These are phyloP conservation scores for Suaeda aralocaspica DNA, from an alignment of 148 eudicot genomes.

Conservation along the genomic window DNA sequence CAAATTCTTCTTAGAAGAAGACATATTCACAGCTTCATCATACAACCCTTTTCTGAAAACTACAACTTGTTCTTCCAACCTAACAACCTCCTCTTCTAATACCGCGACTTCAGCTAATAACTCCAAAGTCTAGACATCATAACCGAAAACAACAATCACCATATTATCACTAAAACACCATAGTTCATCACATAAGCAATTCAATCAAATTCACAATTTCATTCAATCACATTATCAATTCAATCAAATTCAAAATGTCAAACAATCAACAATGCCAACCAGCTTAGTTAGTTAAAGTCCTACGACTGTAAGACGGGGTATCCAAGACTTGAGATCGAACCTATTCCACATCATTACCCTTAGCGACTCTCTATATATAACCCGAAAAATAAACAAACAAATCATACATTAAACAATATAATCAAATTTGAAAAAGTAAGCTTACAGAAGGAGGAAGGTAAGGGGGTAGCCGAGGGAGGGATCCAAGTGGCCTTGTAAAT, in stretches of 20 bases:
- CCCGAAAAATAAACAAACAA: too few relatives aligned
- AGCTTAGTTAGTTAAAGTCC: too few relatives aligned
- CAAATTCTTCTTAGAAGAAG: conserved; percentile 42
- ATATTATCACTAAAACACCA: background rate
- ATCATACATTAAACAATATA: background rate
- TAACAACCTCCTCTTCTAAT: conserved; percentile 78
- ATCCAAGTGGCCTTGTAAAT: conserved; percentile 66
- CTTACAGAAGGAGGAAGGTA: conserved; percentile 74
- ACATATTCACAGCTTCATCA: conserved; percentile 53
- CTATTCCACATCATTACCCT: too few relatives aligned
- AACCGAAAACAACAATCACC: background rate
- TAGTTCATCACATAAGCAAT: conserved; percentile 4
- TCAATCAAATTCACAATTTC: background rate
- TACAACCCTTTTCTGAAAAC: conserved; percentile 57
- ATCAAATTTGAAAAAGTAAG: background rate
- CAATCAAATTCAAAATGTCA: too few relatives aligned
- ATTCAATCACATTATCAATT: too few relatives aligned
- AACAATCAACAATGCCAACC: background rate
- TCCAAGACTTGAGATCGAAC: too few relatives aligned
- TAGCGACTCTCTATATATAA: too few relatives aligned
- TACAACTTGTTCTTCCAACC: conserved; percentile 77
- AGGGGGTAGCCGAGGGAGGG: conserved; percentile 79
- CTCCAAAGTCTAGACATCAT: conserved; percentile 52
- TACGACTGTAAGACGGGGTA: too few relatives aligned
- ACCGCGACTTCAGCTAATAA: conserved; percentile 89